Percentiles rank a stretch among this genome's conserved stretches.
These are phyloP conservation scores for Catenaria anguillulae DNA, from an alignment of 371 early-diverging fungal species.

Conservation along the genomic window DNA sequence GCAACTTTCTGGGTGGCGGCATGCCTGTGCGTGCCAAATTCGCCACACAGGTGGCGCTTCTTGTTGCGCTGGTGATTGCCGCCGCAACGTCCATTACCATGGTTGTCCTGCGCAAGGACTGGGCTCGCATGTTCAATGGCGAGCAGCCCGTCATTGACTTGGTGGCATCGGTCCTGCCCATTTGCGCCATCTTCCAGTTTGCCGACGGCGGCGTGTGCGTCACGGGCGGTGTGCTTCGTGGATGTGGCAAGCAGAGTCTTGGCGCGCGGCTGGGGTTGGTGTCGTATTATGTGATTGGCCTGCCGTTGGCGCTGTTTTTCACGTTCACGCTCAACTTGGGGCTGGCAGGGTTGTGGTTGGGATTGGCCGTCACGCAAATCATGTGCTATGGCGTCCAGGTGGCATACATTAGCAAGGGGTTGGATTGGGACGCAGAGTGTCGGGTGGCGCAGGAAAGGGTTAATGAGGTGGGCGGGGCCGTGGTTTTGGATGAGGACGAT, in stretches of 20 bases:
- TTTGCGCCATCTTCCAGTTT: constrained; percentile 60
- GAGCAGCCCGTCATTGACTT: constrained; percentile 48
- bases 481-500: not conserved
- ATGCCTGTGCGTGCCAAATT: constrained; percentile 26
- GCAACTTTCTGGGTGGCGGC: constrained; percentile 50
- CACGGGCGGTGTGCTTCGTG: constrained; percentile 54
- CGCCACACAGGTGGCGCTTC: constrained; percentile 28
- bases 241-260: constrained; percentile 48
- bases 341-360: constrained; percentile 51
- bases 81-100: constrained; percentile 23
- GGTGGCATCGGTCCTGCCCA: constrained; percentile 54
- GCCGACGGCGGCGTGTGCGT: constrained; percentile 50
- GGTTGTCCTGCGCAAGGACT: constrained; percentile 20
- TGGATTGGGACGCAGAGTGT: not conserved
- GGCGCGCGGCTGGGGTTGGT: constrained; percentile 52
- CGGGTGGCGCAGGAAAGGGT: not conserved
- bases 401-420: not conserved
- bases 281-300: constrained; percentile 46
- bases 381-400: constrained; percentile 7
- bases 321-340: constrained; percentile 34
- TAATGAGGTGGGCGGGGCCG: not conserved
- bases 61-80: constrained; percentile 29
- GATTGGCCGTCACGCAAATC: constrained; percentile 38
- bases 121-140: constrained; percentile 41
- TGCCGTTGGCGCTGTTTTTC: constrained; percentile 38